Evolutionary conservation across 768 basidiomycete genomes (phyloP).

Genomic region (Arthromyces matolae): DNA sequence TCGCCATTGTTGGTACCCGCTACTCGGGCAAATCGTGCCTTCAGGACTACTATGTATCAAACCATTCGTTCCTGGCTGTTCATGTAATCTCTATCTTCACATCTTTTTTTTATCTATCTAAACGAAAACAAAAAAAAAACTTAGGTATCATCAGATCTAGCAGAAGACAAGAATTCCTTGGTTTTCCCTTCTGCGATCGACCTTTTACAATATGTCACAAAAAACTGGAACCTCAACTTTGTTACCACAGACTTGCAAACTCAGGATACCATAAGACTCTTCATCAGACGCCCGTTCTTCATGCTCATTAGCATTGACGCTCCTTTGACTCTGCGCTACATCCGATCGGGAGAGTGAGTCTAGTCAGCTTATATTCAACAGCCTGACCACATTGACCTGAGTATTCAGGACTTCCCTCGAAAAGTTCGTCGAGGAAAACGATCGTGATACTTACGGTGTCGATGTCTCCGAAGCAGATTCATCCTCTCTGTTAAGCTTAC

Average conservation of each 20-base stretch:
- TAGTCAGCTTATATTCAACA: neutral
- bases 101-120: no score
- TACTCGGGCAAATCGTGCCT: constrained; percentile 60
- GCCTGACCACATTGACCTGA: neutral
- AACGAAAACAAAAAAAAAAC: no score
- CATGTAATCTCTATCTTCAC: no score
- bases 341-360: constrained; percentile 50
- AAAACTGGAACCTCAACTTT: constrained; percentile 74
- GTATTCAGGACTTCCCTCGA: constrained; percentile 45
- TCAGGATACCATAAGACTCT: constrained; percentile 55
- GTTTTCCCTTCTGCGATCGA: constrained; percentile 45
- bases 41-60: constrained; percentile 54
- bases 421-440: constrained; percentile 72
- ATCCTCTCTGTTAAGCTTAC: constrained; percentile 18
- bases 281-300: constrained; percentile 87
- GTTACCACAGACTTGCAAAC: constrained; percentile 75
- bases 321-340: constrained; percentile 67
- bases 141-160: no score
- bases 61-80: constrained; percentile 55
- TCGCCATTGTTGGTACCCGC: constrained; percentile 62
- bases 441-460: constrained; percentile 61
- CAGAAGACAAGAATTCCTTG: no score
- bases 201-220: constrained; percentile 74
- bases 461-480: constrained; percentile 10
- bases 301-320: constrained; percentile 82